A percentile compares a stretch with the other conserved stretches of the same genome.
Evolutionary conservation across 1,139 yeast species (phyloP).

Genomic region (Geotrichum aggregatum): DNA sequence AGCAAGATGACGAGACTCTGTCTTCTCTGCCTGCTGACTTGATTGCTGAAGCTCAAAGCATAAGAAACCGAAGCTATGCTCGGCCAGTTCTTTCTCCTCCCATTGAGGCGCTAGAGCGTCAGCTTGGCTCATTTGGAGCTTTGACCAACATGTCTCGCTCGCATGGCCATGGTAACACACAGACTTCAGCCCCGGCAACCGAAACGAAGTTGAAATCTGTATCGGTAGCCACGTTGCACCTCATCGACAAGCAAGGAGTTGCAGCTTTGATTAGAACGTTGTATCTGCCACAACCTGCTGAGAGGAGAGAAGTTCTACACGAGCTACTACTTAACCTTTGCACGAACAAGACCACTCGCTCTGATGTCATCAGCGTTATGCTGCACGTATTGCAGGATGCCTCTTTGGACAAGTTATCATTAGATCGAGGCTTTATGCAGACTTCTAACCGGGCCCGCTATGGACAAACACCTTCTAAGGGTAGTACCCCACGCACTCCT

Average conservation of each 20-base stretch:
- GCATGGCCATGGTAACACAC: too few species aligned
- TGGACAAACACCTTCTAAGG: slow-evolving; percentile 15
- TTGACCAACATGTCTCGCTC: slow-evolving; percentile 3
- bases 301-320: slow-evolving; percentile 62
- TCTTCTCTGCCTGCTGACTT: slow-evolving; percentile 35
- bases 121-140: slow-evolving; percentile 11
- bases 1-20: slow-evolving; percentile 37
- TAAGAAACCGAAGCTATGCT: slow-evolving; percentile 30
- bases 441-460: slow-evolving; percentile 40
- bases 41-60: slow-evolving; percentile 36
- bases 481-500: slow-evolving; percentile 34
- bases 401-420: slow-evolving; percentile 52
- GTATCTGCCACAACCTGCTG: slow-evolving; percentile 67
- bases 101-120: slow-evolving; percentile 14
- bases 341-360: slow-evolving; percentile 70
- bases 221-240: slow-evolving; percentile 43
- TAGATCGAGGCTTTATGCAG: slow-evolving; percentile 63
- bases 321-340: slow-evolving; percentile 66
- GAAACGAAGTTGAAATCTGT: slow-evolving; percentile 24
- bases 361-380: slow-evolving; percentile 69
- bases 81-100: slow-evolving; percentile 17
- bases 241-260: slow-evolving; percentile 73
- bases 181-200: slow-evolving; percentile 3
- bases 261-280: slow-evolving; percentile 67
- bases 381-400: slow-evolving; percentile 75